Base-by-base conservation (phyloP, 176 grass and related monocot species). In the Avena insularis region DNA sequence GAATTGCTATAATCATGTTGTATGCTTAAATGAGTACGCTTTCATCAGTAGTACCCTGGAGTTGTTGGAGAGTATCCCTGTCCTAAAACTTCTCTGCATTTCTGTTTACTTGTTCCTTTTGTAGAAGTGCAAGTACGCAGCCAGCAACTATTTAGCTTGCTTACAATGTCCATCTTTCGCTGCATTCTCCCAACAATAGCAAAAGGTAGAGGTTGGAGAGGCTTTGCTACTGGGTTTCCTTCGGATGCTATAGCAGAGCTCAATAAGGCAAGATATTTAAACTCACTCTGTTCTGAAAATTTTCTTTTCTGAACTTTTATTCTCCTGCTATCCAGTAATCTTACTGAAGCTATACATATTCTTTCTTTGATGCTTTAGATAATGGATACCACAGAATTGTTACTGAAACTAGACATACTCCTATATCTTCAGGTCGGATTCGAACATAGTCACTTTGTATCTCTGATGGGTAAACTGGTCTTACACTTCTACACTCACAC, bases 201-300 rank as follows among this genome's bases (percentile, higher is more conserved):
- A 77, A 92, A 82, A 79, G 36, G 46, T 64, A 80, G 78, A 33
- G 43, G 25, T 53, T 91, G 86, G 79, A 89, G 89, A 93, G 75
- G 86, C 84, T 85, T 95, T 77, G 67, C 87, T 73, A 87, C 72
- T 46, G 71, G 68, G 51, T 4, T 82, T 80, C 64, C 80, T 70
- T 47, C 79, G 12, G 89, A 92, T 77, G 40, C 60, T 87, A 79
- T 84, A 82, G 89, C 78, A 0, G 93, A 95, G 71, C 89, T 95
- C 35, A 95, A 95, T 75, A 95, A 91, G 93, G 91, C 91, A 76
- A 58, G 50, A 1, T 0, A 77, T 65, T 76, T 33, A 4, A 33
- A 13, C 10, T 85, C 54, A 47, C 23, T 12, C 11, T 50, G 5
- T 73, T 75, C n/a, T 12, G 3, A n/a, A 58, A n/a, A 0, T 85